Evolutionary conservation across 2,329 filamentous ascomycete genomes (phyloP).

Genomic region (Cytospora chrysosperma): DNA sequence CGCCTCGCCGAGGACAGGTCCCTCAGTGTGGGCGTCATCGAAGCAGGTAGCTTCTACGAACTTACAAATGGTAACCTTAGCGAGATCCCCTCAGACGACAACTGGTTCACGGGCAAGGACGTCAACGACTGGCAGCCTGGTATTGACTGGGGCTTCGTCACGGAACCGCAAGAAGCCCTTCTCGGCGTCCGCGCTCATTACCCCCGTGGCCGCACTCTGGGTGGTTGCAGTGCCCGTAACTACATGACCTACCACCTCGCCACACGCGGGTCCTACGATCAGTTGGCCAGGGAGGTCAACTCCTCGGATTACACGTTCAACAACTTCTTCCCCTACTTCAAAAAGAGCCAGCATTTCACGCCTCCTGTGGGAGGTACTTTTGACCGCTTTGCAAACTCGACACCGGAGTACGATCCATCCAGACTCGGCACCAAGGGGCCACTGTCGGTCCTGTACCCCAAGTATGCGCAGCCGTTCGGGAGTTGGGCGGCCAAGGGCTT

Average conservation of each 20-base stretch:
- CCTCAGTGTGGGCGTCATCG: conserved; percentile 26
- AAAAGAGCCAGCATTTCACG: conserved; percentile 8
- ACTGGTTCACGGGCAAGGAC: neutral
- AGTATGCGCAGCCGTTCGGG: conserved; percentile 4
- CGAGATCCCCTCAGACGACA: neutral
- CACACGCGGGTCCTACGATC: neutral
- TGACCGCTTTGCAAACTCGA: conserved; percentile 5
- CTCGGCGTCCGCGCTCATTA: conserved; percentile 2
- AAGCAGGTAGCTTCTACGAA: conserved; percentile 18
- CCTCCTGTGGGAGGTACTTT: neutral
- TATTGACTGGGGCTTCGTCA: conserved; percentile 14
- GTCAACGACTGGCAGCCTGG: neutral
- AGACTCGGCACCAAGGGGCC: neutral
- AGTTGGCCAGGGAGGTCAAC: conserved; percentile 5
- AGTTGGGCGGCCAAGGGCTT: neutral
- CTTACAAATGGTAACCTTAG: conserved; percentile 8
- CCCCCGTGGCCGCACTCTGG: conserved; percentile 3
- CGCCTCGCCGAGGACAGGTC: neutral
- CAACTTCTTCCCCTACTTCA: conserved; percentile 6
- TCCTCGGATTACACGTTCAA: conserved; percentile 6
- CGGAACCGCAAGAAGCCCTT: conserved; percentile 3
- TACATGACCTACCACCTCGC: conserved; percentile 15
- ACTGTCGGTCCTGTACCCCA: conserved; percentile 1
- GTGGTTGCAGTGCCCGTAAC: conserved; percentile 8
- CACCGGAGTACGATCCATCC: neutral